Percentiles rank a stretch among this genome's conserved stretches.
Evolutionary conservation across 306 rosid genomes (phyloP).

Genomic region (Lagenaria siceraria): DNA sequence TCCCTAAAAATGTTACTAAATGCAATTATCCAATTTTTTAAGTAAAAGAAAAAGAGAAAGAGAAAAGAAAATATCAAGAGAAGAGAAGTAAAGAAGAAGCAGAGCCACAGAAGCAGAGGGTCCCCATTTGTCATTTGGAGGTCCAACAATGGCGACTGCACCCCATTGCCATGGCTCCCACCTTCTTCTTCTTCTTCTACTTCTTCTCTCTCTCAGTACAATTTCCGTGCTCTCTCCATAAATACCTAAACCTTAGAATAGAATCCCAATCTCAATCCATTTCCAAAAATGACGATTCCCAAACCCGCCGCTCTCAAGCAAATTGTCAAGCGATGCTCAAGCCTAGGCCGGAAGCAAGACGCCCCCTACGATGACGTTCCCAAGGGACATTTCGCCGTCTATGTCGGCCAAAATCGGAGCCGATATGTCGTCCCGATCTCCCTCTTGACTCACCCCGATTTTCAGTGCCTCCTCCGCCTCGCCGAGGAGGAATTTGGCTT

Average conservation of each 20-base stretch:
- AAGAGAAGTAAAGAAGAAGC: background rate
- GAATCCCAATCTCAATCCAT: background rate
- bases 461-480: constrained; percentile 70
- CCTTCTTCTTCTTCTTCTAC: background rate
- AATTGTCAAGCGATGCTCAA: constrained; percentile 64
- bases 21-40: too few relatives aligned
- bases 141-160: constrained; percentile 5
- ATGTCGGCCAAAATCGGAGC: constrained; percentile 71
- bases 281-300: background rate
- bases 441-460: constrained; percentile 63
- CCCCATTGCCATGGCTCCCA: constrained; percentile 10
- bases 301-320: constrained; percentile 37
- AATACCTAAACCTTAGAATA: background rate
- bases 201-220: background rate
- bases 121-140: background rate
- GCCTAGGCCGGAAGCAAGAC: constrained; percentile 46
- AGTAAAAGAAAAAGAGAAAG: too few relatives aligned
- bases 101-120: constrained; percentile 9
- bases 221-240: constrained; percentile 6
- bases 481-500: constrained; percentile 96
- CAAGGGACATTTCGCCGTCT: constrained; percentile 80
- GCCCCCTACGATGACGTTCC: constrained; percentile 58
- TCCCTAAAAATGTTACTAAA: too few relatives aligned
- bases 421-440: constrained; percentile 86
- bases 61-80: background rate